Conservation (phyloP, 345 rosid genomes). For the Corchorus capsularis region DNA sequence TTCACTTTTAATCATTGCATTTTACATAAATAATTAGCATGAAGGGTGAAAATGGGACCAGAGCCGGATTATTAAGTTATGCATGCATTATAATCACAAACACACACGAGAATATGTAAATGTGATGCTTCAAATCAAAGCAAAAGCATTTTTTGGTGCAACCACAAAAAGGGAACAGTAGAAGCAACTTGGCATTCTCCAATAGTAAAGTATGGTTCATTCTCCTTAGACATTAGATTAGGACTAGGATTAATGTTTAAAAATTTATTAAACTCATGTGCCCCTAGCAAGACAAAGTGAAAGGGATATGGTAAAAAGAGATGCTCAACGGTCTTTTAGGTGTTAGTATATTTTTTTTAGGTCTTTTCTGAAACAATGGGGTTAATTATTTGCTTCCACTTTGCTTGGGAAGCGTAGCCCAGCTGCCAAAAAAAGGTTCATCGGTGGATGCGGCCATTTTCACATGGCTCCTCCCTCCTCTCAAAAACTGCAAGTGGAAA, state of each 20-base stretch:
- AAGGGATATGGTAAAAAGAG: constrained; percentile 12
- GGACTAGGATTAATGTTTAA: background rate
- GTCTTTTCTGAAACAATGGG: background rate
- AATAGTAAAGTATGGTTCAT: constrained; percentile 15
- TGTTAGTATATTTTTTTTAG: background rate
- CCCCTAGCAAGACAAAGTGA: constrained; percentile 19
- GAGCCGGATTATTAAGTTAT: no score
- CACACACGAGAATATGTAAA: no score
- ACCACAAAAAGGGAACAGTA: background rate
- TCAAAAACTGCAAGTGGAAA: background rate
- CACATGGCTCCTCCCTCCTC: constrained; percentile 27
- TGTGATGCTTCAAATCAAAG: background rate
- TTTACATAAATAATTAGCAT: no score
- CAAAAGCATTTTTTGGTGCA: background rate
- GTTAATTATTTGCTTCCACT: constrained; percentile 19
- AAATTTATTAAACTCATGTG: background rate
- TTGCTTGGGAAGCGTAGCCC: constrained; percentile 37
- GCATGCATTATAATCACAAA: background rate
- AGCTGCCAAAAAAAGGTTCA: constrained; percentile 28
- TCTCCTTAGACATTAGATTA: background rate
- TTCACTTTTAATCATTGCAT: no score
- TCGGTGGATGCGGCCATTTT: constrained; percentile 22
- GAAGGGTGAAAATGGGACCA: no score
- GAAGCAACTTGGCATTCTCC: background rate
- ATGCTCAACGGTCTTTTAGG: constrained; percentile 29